Evolutionary conservation across 2,329 filamentous ascomycete species (phyloP).

Genomic region (Dactylellina haptotyla): DNA sequence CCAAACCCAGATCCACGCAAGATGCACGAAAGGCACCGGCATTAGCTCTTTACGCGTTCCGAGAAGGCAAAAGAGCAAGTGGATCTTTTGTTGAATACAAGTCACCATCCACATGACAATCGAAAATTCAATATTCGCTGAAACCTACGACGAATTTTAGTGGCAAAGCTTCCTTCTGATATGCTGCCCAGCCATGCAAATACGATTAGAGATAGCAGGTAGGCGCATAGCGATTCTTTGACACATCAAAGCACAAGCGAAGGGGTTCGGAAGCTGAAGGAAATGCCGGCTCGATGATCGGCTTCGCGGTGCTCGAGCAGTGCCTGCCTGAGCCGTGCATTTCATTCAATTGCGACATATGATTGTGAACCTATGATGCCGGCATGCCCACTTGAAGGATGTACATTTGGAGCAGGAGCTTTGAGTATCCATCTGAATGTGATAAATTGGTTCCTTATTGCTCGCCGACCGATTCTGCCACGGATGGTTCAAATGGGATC

Average conservation of each 20-base stretch:
- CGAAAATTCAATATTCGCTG: neutral
- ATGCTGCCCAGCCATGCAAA: conserved; percentile 30
- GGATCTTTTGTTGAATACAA: conserved; percentile 37
- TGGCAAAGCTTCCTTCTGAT: conserved; percentile 43
- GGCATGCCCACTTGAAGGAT: conserved; percentile 17
- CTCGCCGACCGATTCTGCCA: conserved; percentile 38
- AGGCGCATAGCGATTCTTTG: conserved; percentile 35
- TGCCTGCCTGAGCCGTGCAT: conserved; percentile 40
- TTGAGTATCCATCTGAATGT: conserved; percentile 31
- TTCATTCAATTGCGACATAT: conserved; percentile 49
- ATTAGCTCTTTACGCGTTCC: conserved; percentile 54
- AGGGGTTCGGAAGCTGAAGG: conserved; percentile 48
- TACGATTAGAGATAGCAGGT: conserved; percentile 32
- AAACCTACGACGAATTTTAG: conserved; percentile 26
- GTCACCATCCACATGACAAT: conserved; percentile 50
- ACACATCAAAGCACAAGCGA: conserved; percentile 42
- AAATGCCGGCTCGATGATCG: conserved; percentile 47
- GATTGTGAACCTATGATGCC: conserved; percentile 24
- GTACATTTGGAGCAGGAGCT: conserved; percentile 48
- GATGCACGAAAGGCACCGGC: conserved; percentile 30
- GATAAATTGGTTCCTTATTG: conserved; percentile 40
- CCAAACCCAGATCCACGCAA: conserved; percentile 37
- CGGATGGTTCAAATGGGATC: conserved; percentile 21
- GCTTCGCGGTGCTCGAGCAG: conserved; percentile 22
- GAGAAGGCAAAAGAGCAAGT: conserved; percentile 53